These are phyloP conservation scores for Chytridiales sp. DNA, from an alignment of 371 early-diverging fungal species.

Conservation along the genomic window DNA sequence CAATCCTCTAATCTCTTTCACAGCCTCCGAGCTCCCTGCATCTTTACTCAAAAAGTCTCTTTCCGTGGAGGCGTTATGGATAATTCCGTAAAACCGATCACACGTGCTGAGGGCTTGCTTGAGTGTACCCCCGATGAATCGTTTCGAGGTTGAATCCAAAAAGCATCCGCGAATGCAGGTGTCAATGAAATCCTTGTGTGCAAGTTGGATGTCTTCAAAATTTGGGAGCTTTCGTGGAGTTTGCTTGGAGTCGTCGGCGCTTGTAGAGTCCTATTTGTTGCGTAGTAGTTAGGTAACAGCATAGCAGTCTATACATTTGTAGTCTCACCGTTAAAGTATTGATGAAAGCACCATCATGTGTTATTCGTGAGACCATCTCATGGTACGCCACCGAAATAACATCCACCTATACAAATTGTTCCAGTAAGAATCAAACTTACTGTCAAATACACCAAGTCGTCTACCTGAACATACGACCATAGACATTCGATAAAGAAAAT, in stretches of 20 bases:
- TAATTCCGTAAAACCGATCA: constrained; percentile 45
- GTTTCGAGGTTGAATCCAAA: constrained; percentile 29
- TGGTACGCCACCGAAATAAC: constrained; percentile 57
- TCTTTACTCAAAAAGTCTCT: background rate
- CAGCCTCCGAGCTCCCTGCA: constrained; percentile 19
- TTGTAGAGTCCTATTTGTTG: too few relatives aligned
- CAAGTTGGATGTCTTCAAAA: constrained; percentile 59
- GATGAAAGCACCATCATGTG: too few relatives aligned
- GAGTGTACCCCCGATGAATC: constrained; percentile 36
- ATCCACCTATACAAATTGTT: constrained; percentile 53
- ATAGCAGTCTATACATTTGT: too few relatives aligned
- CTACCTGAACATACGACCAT: constrained; percentile 78
- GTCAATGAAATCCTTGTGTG: constrained; percentile 51
- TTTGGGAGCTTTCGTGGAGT: too few relatives aligned
- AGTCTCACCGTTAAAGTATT: too few relatives aligned
- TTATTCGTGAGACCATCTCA: too few relatives aligned
- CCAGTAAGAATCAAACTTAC: background rate
- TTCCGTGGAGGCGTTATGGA: background rate
- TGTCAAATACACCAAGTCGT: background rate
- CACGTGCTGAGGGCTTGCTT: constrained; percentile 42
- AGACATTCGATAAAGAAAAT: constrained; percentile 70
- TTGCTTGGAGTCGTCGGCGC: too few relatives aligned
- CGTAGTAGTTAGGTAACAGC: too few relatives aligned
- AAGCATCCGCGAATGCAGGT: constrained; percentile 56
- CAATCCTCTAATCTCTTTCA: constrained; percentile 9